phyloP scores from a whole-genome alignment of 345 rosid genomes.

The Salix koriyanagi region DNA sequence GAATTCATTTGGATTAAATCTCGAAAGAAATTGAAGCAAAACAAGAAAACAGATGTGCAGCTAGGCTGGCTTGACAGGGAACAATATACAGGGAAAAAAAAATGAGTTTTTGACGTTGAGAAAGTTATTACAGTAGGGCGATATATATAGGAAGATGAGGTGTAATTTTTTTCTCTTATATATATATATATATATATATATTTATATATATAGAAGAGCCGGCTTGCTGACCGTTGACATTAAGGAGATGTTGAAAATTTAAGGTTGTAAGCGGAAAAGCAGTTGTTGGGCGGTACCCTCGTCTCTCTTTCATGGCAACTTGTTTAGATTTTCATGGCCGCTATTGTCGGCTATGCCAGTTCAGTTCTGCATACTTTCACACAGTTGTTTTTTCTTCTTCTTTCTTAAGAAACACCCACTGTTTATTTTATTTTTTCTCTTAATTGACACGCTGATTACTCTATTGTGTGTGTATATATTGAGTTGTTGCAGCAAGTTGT shows the following conservation, averaged over 20 bases:
- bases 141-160: background rate
- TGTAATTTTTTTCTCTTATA: background rate
- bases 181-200: too few relatives aligned
- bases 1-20: constrained; percentile 11
- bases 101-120: background rate
- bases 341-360: background rate
- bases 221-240: constrained; percentile 76
- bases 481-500: background rate
- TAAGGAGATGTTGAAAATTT: background rate
- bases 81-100: background rate
- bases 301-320: background rate
- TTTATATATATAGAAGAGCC: constrained; percentile 21
- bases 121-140: background rate
- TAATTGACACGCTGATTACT: too few relatives aligned
- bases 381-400: background rate
- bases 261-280: background rate
- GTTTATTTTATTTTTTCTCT: too few relatives aligned
- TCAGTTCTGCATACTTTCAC: background rate
- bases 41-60: background rate
- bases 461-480: background rate
- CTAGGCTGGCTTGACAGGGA: background rate
- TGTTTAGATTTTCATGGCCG: background rate
- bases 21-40: background rate
- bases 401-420: background rate
- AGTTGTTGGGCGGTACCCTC: background rate